These are phyloP conservation scores for Pueraria montana DNA, from an alignment of 306 rosid genomes.

Conservation along the genomic window DNA sequence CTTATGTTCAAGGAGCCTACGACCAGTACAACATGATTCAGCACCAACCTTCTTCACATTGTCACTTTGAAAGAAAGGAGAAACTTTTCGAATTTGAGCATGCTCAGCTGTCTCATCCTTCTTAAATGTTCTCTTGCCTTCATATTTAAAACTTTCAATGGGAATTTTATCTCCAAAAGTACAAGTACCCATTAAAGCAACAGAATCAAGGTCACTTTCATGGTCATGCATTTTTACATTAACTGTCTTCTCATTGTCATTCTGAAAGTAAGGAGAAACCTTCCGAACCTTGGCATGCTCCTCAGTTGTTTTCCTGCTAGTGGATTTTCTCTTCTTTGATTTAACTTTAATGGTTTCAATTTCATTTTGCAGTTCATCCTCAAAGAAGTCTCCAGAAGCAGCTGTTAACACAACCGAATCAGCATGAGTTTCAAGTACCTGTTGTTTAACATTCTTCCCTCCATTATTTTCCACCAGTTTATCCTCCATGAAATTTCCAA, in stretches of 20 bases:
- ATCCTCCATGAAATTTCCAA: conserved; percentile 5
- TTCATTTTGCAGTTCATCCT: background rate
- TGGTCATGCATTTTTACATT: too few relatives aligned
- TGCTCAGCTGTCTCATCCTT: background rate
- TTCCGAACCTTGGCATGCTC: background rate
- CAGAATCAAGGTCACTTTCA: background rate
- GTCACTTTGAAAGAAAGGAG: conserved; percentile 25
- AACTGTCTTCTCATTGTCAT: conserved; percentile 6
- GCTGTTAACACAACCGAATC: background rate
- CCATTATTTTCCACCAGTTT: background rate
- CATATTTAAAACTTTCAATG: background rate
- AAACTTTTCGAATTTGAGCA: background rate
- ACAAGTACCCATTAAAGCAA: background rate
- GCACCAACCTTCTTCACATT: conserved; percentile 6
- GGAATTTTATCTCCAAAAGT: background rate
- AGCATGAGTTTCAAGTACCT: conserved; percentile 4
- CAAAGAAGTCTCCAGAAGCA: background rate
- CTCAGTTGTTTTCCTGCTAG: background rate
- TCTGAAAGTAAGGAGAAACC: conserved; percentile 51
- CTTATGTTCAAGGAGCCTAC: conserved; percentile 17
- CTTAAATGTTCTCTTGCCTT: background rate
- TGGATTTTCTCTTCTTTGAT: background rate
- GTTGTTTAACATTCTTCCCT: background rate
- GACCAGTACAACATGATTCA: background rate
- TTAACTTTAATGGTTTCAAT: background rate